Percentiles rank a stretch among this genome's conserved stretches.
Conservation (phyloP, 352 stramenopile species). For the Labyrinthula sp. region DNA sequence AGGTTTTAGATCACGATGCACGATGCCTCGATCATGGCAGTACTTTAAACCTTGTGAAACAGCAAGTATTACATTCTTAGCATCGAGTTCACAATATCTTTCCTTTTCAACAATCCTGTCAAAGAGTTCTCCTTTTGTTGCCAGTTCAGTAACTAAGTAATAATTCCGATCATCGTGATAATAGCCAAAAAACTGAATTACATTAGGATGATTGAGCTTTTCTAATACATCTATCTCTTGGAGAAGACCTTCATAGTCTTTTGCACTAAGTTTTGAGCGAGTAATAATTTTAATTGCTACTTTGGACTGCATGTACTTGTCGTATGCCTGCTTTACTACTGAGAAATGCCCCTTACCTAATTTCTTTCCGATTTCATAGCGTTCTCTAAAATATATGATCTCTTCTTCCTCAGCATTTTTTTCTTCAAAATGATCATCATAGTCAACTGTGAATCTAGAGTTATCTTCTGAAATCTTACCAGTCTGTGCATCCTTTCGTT, state of each 20-base stretch:
- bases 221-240: conserved; percentile 32
- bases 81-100: conserved; percentile 76
- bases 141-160: conserved; percentile 62
- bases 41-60: conserved; percentile 20
- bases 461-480: no score
- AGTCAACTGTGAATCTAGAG: no score
- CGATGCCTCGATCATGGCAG: conserved; percentile 32
- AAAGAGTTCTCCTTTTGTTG: conserved; percentile 72
- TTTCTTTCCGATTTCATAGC: conserved; percentile 9
- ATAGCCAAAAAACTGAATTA: conserved; percentile 64
- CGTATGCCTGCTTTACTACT: conserved; percentile 14
- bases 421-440: no score
- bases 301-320: no score
- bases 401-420: no score
- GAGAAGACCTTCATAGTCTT: conserved; percentile 56
- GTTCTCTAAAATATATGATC: no score
- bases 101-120: conserved; percentile 70
- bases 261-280: conserved; percentile 45
- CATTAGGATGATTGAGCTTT: conserved; percentile 58
- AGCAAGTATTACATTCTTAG: conserved; percentile 48
- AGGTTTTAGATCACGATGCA: conserved; percentile 80
- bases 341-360: conserved; percentile 28
- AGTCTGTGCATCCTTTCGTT: no score
- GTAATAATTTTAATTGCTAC: conserved; percentile 70
- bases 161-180: conserved; percentile 52